Percentiles rank a stretch among this genome's conserved stretches.
These are phyloP conservation scores for Beauveria sp. DNA, from an alignment of 2,329 filamentous ascomycete genomes.

Conservation along the genomic window DNA sequence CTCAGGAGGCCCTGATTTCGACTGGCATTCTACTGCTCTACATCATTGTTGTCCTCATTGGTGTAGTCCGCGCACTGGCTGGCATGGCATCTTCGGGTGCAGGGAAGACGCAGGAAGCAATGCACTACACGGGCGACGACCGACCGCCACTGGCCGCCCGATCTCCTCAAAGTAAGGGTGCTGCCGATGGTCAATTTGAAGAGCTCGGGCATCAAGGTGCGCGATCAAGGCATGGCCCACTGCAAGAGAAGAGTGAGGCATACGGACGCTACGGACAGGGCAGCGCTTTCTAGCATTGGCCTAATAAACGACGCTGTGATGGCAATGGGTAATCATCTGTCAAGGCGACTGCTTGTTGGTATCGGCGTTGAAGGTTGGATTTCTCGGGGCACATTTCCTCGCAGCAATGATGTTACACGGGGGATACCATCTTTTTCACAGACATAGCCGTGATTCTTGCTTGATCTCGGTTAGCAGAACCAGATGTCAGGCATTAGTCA, in stretches of 20 bases:
- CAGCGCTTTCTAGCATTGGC: background rate
- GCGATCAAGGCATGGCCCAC: slow-evolving; percentile 19
- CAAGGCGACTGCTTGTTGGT: background rate
- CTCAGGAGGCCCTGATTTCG: slow-evolving; percentile 74
- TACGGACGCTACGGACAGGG: slow-evolving; percentile 25
- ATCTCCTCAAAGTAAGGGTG: slow-evolving; percentile 15
- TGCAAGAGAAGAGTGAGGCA: slow-evolving; percentile 27
- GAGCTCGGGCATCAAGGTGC: slow-evolving; percentile 22
- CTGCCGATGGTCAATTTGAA: slow-evolving; percentile 15
- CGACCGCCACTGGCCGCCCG: slow-evolving; percentile 21
- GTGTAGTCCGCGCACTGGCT: slow-evolving; percentile 57
- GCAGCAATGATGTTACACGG: background rate
- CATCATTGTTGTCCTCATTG: slow-evolving; percentile 67
- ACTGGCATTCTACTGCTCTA: slow-evolving; percentile 67
- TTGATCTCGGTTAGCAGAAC: background rate
- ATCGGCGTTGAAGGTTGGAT: background rate
- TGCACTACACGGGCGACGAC: slow-evolving; percentile 27
- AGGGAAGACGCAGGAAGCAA: slow-evolving; percentile 44
- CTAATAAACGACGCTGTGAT: background rate
- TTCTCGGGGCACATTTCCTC: background rate
- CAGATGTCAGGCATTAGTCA: background rate
- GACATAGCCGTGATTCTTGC: background rate
- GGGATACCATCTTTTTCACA: background rate
- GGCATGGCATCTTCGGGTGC: slow-evolving; percentile 54
- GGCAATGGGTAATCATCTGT: background rate